Percentiles rank a stretch among this genome's conserved stretches.
phyloP scores from a whole-genome alignment of 495 filamentous ascomycete genomes.

The Chaetomidium leptoderma region DNA sequence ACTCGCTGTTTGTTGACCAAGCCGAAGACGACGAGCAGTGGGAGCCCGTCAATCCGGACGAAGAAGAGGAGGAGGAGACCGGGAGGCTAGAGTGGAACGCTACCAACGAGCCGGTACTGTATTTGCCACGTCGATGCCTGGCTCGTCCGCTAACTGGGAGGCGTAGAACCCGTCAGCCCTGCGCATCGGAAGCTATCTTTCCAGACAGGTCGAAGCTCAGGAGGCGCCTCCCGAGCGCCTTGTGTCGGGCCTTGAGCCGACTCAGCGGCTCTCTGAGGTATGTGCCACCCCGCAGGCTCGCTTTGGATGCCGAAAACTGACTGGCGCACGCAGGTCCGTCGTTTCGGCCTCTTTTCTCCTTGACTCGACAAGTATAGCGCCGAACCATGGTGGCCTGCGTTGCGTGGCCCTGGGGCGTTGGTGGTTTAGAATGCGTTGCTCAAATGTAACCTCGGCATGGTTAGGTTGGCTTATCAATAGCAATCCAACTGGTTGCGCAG shows the following conservation, averaged over 20 bases:
- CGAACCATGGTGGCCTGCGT: neutral
- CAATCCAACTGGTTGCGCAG: conserved; percentile 84
- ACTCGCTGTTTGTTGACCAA: conserved; percentile 73
- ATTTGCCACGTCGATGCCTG: neutral
- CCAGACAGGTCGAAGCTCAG: conserved; percentile 31
- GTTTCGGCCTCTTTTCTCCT: conserved; percentile 48
- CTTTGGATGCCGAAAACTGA: conserved; percentile 14
- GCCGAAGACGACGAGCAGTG: conserved; percentile 70
- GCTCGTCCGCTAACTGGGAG: conserved; percentile 25
- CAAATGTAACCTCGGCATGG: neutral
- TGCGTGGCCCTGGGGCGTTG: neutral
- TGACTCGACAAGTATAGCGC: conserved; percentile 3
- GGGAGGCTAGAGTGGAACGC: conserved; percentile 73
- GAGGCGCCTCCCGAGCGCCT: conserved; percentile 22
- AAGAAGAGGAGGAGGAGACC: conserved; percentile 58
- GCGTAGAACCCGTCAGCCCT: conserved; percentile 34
- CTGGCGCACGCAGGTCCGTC: conserved; percentile 44
- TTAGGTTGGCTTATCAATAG: conserved; percentile 34
- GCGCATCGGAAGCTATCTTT: conserved; percentile 35
- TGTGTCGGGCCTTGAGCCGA: conserved; percentile 53
- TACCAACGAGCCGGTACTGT: conserved; percentile 50
- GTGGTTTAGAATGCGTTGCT: neutral
- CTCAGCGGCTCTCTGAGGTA: conserved; percentile 62
- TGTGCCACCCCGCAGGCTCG: neutral
- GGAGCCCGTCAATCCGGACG: conserved; percentile 74